phyloP scores from a whole-genome alignment of 116 monocot genomes.

The Thalassia testudinum region DNA sequence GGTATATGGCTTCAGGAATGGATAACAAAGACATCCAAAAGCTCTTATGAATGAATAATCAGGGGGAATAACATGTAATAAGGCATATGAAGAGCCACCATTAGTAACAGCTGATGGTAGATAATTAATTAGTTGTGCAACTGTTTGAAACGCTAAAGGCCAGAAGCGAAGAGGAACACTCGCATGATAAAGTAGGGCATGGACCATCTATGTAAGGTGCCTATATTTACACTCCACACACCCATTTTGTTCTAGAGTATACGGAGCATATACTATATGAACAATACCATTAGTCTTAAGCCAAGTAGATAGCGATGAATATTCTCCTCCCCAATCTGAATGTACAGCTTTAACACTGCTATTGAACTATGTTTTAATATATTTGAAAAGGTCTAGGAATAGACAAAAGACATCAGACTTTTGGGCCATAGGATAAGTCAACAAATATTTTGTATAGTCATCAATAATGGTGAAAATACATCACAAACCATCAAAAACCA shows the following conservation, averaged over 20 bases:
- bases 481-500: neutral
- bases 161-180: neutral
- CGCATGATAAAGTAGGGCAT: neutral
- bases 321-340: slow-evolving; percentile 2
- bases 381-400: neutral
- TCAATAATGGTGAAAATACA: neutral
- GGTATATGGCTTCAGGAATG: neutral
- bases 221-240: neutral
- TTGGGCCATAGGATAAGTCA: neutral
- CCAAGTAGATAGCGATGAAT: neutral
- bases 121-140: neutral
- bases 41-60: neutral
- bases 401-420: neutral
- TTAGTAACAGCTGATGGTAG: neutral
- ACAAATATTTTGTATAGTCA: neutral
- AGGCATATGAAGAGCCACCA: neutral
- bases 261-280: neutral
- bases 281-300: neutral
- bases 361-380: neutral
- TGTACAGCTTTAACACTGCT: neutral
- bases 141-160: neutral
- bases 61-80: neutral
- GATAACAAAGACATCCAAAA: neutral
- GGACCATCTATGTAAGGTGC: neutral
- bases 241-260: neutral